Conservation (phyloP, 352 stramenopile genomes). For the Pythium chondricola region DNA sequence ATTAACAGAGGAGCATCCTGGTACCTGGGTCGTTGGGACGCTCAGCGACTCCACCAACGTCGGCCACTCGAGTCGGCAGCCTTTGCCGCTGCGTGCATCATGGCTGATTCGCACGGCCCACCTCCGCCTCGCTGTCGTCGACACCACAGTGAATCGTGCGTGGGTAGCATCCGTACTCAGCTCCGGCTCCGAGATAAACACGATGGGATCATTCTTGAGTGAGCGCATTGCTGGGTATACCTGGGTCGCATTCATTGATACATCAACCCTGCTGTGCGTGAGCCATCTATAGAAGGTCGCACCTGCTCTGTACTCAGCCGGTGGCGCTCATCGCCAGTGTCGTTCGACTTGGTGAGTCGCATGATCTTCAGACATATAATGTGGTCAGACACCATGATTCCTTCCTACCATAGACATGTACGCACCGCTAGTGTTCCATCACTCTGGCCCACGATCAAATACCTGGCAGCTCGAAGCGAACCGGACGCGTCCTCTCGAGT, state of each 20-base stretch:
- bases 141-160: neutral
- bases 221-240: conserved; percentile 11
- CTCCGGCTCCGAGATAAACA: neutral
- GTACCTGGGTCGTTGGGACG: neutral
- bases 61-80: neutral
- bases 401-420: no score
- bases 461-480: neutral
- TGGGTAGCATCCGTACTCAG: neutral
- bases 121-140: conserved; percentile 2
- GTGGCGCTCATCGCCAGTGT: neutral
- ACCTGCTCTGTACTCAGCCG: neutral
- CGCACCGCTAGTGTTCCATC: conserved; percentile 11
- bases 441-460: conserved; percentile 8
- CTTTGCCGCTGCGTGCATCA: neutral
- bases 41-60: conserved; percentile 5
- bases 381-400: neutral
- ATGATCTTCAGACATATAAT: conserved; percentile 1
- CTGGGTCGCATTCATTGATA: neutral
- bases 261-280: no score
- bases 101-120: conserved; percentile 1
- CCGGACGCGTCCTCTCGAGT: neutral
- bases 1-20: neutral
- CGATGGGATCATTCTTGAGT: conserved; percentile 8
- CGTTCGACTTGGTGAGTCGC: neutral
- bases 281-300: no score